These are phyloP conservation scores for Capsella rubella DNA, from an alignment of 441 rosid species.

Conservation along the genomic window DNA sequence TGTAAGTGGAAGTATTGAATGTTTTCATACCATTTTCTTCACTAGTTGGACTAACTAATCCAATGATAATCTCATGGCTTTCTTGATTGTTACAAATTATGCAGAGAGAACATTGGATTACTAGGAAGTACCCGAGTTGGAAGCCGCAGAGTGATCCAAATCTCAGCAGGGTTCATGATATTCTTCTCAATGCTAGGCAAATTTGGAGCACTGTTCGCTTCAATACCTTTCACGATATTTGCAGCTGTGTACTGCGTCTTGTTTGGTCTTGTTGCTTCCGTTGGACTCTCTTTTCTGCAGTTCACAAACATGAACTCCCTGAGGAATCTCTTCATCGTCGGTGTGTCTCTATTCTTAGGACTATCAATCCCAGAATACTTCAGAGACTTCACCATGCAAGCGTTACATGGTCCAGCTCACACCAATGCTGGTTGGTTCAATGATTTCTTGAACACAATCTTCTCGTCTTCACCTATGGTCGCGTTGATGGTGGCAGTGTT, in stretches of 20 bases:
- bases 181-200: slow-evolving; percentile 97
- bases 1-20: slow-evolving; percentile 54
- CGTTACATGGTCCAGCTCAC: slow-evolving; percentile 95
- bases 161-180: slow-evolving; percentile 98
- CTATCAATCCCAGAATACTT: slow-evolving; percentile 92
- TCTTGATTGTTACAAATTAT: neutral
- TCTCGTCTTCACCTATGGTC: slow-evolving; percentile 92
- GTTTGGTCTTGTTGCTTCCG: slow-evolving; percentile 97
- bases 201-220: slow-evolving; percentile 96
- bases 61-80: neutral
- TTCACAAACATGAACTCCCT: slow-evolving; percentile 99
- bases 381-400: slow-evolving; percentile 79
- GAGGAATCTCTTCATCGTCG: slow-evolving; percentile 91
- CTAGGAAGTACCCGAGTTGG: slow-evolving; percentile 99
- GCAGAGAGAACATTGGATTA: slow-evolving; percentile 96
- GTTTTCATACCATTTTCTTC: slow-evolving; percentile 20
- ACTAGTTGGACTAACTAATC: neutral
- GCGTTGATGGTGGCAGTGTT: slow-evolving; percentile 82
- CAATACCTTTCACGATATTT: slow-evolving; percentile 95
- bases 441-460: slow-evolving; percentile 96
- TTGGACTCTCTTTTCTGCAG: slow-evolving; percentile 96
- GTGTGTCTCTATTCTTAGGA: slow-evolving; percentile 92
- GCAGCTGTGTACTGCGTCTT: slow-evolving; percentile 92
- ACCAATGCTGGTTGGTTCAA: slow-evolving; percentile 97
- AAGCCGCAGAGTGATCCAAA: slow-evolving; percentile 97